phyloP scores from a whole-genome alignment of 345 rosid species.

The Bruguiera gymnorhiza region DNA sequence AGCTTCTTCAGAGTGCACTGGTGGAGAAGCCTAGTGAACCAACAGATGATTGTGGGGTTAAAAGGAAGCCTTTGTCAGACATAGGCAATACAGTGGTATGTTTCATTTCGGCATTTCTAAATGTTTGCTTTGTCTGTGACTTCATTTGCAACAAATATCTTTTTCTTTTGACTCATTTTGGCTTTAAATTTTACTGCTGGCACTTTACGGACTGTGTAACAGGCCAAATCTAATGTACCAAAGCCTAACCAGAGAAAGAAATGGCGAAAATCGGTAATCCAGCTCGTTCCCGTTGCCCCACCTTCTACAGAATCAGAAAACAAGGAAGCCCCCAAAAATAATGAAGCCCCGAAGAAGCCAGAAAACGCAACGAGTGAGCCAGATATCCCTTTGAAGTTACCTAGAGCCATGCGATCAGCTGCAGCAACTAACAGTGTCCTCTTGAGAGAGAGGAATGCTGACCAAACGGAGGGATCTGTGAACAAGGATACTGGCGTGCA shows the following conservation, averaged over 20 bases:
- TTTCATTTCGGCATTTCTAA: not conserved
- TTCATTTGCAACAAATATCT: no score
- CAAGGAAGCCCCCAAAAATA: slow-evolving; percentile 8
- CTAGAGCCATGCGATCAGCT: slow-evolving; percentile 70
- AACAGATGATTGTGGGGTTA: slow-evolving; percentile 39
- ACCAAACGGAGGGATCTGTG: slow-evolving; percentile 36
- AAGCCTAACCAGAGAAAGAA: slow-evolving; percentile 73
- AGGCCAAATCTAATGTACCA: slow-evolving; percentile 67
- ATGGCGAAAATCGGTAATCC: slow-evolving; percentile 63
- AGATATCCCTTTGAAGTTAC: slow-evolving; percentile 43
- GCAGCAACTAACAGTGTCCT: slow-evolving; percentile 55
- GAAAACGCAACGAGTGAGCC: slow-evolving; percentile 5
- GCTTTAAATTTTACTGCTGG: no score
- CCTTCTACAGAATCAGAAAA: slow-evolving; percentile 41
- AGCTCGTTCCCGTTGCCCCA: slow-evolving; percentile 69
- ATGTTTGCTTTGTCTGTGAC: no score
- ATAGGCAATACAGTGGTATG: slow-evolving; percentile 75
- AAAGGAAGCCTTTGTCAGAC: slow-evolving; percentile 76
- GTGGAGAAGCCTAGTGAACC: slow-evolving; percentile 39
- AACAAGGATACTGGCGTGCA: slow-evolving; percentile 40
- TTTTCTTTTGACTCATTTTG: no score
- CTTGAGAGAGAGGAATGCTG: slow-evolving; percentile 77
- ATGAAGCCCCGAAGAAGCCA: slow-evolving; percentile 15
- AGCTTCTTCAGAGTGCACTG: slow-evolving; percentile 74
- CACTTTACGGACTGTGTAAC: slow-evolving; percentile 13